phyloP scores from a whole-genome alignment of 1,284 basidiomycete species.

The Leccinum ponderosum region DNA sequence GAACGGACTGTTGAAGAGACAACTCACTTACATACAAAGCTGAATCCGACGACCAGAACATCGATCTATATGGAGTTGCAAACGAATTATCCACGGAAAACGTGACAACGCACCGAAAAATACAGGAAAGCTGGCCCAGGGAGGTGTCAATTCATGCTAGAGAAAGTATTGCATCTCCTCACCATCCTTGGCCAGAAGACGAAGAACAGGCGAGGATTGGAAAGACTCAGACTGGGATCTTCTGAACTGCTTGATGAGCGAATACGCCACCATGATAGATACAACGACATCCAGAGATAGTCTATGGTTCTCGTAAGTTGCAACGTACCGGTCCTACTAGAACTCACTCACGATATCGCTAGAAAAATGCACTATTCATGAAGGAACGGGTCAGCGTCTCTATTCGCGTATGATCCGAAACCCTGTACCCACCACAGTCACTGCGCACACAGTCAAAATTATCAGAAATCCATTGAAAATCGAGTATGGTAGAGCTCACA shows the following conservation, averaged over 20 bases:
- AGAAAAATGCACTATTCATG: not conserved
- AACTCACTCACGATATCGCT: not conserved
- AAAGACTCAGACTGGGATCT: not conserved
- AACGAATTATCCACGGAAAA: not conserved
- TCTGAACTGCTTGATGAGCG: not conserved
- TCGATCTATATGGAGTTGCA: not conserved
- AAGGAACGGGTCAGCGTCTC: not conserved
- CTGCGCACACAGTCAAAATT: not conserved
- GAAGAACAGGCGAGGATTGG: not conserved
- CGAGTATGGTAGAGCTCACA: not conserved
- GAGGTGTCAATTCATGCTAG: not conserved
- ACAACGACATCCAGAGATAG: not conserved
- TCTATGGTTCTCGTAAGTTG: not conserved
- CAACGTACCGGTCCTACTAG: no score
- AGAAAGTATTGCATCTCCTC: not conserved
- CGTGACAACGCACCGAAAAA: not conserved
- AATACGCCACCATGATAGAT: not conserved
- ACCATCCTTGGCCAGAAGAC: slow-evolving; percentile 2
- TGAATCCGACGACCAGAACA: no score
- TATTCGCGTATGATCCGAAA: no score
- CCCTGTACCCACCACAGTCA: not conserved
- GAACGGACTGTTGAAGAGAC: not conserved
- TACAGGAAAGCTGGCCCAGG: not conserved
- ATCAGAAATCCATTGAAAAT: not conserved
- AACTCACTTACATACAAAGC: not conserved